phyloP scores from a whole-genome alignment of 345 rosid species.

The Trapa bicornis region DNA sequence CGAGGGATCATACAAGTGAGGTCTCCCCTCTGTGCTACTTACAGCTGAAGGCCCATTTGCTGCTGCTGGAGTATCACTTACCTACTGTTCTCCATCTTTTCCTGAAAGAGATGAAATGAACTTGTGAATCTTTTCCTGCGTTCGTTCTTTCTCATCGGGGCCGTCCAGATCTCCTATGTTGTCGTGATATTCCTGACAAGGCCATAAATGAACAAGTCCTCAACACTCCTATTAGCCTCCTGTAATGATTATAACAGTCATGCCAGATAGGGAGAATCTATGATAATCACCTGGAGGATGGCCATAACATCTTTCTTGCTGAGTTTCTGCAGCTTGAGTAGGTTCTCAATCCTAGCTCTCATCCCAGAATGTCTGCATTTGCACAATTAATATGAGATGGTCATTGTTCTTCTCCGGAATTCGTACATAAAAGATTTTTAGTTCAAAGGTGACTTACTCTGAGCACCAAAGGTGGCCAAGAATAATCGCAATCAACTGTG shows the following conservation, averaged over 20 bases:
- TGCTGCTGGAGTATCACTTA: too few relatives aligned
- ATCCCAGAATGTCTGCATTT: slow-evolving; percentile 53
- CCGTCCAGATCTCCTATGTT: slow-evolving; percentile 93
- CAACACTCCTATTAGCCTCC: too few relatives aligned
- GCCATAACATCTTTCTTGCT: slow-evolving; percentile 55
- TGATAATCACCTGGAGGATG: slow-evolving; percentile 62
- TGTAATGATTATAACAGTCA: not conserved
- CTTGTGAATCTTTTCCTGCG: slow-evolving; percentile 57
- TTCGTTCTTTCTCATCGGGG: slow-evolving; percentile 79
- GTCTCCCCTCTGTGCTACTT: too few relatives aligned
- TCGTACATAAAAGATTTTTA: slow-evolving; percentile 2
- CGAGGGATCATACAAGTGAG: too few relatives aligned
- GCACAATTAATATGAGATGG: not conserved
- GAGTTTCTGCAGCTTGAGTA: slow-evolving; percentile 87
- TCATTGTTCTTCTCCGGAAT: not conserved
- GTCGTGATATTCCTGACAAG: slow-evolving; percentile 73
- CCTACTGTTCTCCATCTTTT: too few relatives aligned
- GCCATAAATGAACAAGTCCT: too few relatives aligned
- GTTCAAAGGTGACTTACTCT: slow-evolving; percentile 46
- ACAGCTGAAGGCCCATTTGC: too few relatives aligned
- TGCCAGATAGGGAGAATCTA: not conserved
- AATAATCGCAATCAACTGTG: slow-evolving; percentile 78
- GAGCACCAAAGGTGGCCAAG: slow-evolving; percentile 94
- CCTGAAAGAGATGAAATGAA: slow-evolving; percentile 52
- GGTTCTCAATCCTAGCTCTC: slow-evolving; percentile 71